phyloP scores from a whole-genome alignment of 495 filamentous ascomycete species.

The Tuber brumale region DNA sequence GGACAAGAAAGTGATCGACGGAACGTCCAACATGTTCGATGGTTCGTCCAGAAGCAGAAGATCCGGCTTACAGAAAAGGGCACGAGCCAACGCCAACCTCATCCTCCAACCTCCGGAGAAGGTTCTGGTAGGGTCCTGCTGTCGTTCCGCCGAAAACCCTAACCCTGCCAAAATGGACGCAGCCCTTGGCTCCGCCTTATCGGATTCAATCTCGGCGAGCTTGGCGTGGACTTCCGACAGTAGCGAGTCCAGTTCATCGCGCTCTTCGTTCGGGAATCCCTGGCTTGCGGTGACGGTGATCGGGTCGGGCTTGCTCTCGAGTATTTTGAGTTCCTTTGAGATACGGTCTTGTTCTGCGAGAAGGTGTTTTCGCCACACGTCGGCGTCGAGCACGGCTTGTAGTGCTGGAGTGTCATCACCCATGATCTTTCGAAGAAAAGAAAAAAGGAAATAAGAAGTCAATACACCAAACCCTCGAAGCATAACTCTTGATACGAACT shows the following conservation, averaged over 20 bases:
- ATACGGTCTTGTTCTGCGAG: constrained; percentile 90
- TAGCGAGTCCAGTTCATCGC: constrained; percentile 82
- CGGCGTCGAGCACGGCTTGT: constrained; percentile 93
- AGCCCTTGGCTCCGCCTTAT: constrained; percentile 91
- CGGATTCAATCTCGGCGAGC: constrained; percentile 96
- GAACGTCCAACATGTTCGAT: constrained; percentile 99
- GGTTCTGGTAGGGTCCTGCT: constrained; percentile 88
- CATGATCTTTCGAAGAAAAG: constrained; percentile 56
- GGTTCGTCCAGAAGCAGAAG: constrained; percentile 95
- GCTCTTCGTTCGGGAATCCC: constrained; percentile 72
- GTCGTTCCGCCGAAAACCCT: constrained; percentile 88
- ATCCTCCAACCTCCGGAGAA: constrained; percentile 99
- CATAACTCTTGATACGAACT: constrained; percentile 17
- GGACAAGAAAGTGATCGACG: constrained; percentile 97
- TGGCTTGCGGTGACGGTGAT: constrained; percentile 61
- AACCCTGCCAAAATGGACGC: constrained; percentile 95
- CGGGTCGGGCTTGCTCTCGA: constrained; percentile 65
- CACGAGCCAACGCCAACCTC: constrained; percentile 88
- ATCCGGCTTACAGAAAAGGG: constrained; percentile 97
- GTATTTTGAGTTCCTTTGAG: constrained; percentile 61
- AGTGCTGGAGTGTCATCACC: constrained; percentile 94
- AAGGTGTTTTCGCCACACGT: constrained; percentile 97
- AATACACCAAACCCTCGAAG: not conserved
- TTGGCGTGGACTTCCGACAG: constrained; percentile 87
- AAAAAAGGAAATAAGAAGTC: not conserved